phyloP scores from a whole-genome alignment of 176 grass and related monocot genomes.

The Carex scoparia region DNA sequence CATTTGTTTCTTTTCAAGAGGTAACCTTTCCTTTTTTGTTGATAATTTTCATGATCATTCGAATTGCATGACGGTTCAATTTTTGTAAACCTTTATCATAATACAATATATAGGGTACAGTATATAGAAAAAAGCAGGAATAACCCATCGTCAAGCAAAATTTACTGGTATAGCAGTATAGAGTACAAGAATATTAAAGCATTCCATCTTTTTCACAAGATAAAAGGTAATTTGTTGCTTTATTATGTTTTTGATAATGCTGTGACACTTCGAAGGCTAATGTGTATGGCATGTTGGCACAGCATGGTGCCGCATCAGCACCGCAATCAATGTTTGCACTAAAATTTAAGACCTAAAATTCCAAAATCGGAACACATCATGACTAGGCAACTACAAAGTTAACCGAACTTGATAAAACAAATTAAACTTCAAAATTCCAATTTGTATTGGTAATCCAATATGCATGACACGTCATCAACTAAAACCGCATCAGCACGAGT shows the following conservation, averaged over 20 bases:
- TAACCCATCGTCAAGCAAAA: not conserved
- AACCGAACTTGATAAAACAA: not conserved
- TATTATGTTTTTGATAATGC: not conserved
- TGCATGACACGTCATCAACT: not conserved
- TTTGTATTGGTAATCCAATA: constrained; percentile 1
- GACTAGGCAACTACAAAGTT: not conserved
- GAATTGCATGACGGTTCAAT: not conserved
- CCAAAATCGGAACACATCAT: not conserved
- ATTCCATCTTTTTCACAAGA: constrained; percentile 7
- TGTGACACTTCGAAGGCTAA: not conserved
- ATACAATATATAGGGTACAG: not conserved
- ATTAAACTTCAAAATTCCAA: not conserved
- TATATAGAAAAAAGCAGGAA: not conserved
- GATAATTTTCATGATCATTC: not conserved
- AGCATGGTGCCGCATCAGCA: not conserved
- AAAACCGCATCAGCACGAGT: constrained; percentile 7
- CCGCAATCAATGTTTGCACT: not conserved
- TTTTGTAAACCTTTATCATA: not conserved
- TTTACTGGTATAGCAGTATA: not conserved
- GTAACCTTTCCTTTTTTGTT: not conserved
- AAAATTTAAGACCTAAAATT: not conserved
- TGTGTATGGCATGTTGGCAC: not conserved
- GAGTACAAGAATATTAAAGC: not conserved
- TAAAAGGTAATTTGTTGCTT: not conserved
- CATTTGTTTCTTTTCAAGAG: not conserved